Evolutionary conservation across 208 protist species (phyloP).

Genomic region (Wallacemonas rigidus): DNA sequence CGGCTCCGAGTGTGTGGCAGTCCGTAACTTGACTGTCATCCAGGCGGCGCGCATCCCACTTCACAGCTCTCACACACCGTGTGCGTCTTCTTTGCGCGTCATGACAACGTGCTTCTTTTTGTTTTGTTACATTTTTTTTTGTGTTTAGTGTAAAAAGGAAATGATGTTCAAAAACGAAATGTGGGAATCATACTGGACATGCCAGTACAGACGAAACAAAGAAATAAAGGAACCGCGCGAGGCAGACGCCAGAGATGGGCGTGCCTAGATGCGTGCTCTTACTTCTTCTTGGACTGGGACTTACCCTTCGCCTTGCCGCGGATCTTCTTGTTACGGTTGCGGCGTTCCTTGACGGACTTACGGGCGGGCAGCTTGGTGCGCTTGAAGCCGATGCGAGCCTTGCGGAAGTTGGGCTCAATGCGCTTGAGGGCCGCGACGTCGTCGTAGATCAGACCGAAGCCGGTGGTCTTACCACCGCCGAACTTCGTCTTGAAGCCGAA

Average conservation of each 20-base stretch:
- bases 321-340: conserved; percentile 99
- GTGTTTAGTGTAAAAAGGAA: background rate
- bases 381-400: conserved; percentile 93
- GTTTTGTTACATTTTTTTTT: conserved; percentile 2
- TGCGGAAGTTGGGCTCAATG: conserved; percentile 98
- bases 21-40: too few species aligned
- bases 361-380: conserved; percentile 89
- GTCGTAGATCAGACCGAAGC: conserved; percentile 99
- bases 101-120: background rate
- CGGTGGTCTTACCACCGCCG: conserved; percentile 98
- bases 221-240: conserved; percentile 5
- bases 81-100: background rate
- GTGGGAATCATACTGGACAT: conserved; percentile 17
- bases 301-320: conserved; percentile 97
- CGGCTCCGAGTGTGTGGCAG: too few species aligned
- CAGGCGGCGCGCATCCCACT: background rate
- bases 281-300: conserved; percentile 92
- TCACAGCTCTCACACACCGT: background rate
- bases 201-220: conserved; percentile 11
- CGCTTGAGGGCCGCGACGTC: conserved; percentile 93
- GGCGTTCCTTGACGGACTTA: conserved; percentile 99
- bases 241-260: too few species aligned
- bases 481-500: conserved; percentile 99
- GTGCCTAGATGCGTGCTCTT: conserved; percentile 26
- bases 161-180: conserved; percentile 13